Percentiles rank a stretch among this genome's conserved stretches.
Evolutionary conservation across 2,329 filamentous ascomycete genomes (phyloP).

Genomic region (Aspergillus transmontanensis): DNA sequence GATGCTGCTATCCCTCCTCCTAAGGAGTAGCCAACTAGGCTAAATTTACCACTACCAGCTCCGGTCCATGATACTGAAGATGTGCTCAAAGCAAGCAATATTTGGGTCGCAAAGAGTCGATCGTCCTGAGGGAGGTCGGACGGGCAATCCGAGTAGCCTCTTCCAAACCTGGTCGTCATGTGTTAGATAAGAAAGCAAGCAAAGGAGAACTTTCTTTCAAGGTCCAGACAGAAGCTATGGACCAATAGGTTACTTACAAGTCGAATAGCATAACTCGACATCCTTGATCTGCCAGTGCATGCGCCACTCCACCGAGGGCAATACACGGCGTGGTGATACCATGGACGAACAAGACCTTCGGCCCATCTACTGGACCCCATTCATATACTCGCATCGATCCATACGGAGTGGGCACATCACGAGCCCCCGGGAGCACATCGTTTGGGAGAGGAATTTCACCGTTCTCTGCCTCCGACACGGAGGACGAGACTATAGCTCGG

Average conservation of each 20-base stretch:
- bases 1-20: slow-evolving; percentile 73
- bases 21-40: slow-evolving; percentile 76
- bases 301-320: slow-evolving; percentile 66
- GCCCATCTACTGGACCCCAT: slow-evolving; percentile 72
- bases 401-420: slow-evolving; percentile 65
- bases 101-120: slow-evolving; percentile 72
- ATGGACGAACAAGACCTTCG: slow-evolving; percentile 74
- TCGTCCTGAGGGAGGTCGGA: slow-evolving; percentile 69
- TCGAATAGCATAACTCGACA: slow-evolving; percentile 80
- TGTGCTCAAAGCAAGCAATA: slow-evolving; percentile 69
- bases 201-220: background rate
- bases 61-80: slow-evolving; percentile 70
- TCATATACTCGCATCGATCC: slow-evolving; percentile 76
- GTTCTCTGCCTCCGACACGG: slow-evolving; percentile 40
- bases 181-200: slow-evolving; percentile 7
- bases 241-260: slow-evolving; percentile 40
- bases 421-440: slow-evolving; percentile 62
- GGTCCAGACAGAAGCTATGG: background rate
- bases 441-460: slow-evolving; percentile 64
- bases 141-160: slow-evolving; percentile 76
- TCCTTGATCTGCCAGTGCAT: slow-evolving; percentile 64
- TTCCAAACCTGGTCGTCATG: slow-evolving; percentile 50
- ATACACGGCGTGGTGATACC: slow-evolving; percentile 80
- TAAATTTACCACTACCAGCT: slow-evolving; percentile 57
- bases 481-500: slow-evolving; percentile 30